Conservation (phyloP, 2,329 filamentous ascomycete genomes). For the Magnaporthiopsis rhizophila region DNA sequence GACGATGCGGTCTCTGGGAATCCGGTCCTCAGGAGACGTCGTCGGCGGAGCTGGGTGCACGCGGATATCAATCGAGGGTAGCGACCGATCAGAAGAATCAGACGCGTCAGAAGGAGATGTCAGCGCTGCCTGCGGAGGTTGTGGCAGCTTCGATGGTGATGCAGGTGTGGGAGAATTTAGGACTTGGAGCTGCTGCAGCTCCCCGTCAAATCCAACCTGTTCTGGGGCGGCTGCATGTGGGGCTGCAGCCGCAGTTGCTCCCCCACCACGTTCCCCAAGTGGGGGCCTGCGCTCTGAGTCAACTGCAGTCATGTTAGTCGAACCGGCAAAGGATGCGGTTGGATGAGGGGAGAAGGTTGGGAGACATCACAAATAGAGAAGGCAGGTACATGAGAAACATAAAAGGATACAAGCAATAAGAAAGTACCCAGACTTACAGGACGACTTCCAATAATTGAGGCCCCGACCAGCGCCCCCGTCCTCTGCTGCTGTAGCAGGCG, state of each 20-base stretch:
- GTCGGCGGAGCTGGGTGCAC: background rate
- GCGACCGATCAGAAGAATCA: background rate
- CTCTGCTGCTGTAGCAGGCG: slow-evolving; percentile 2
- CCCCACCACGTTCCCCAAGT: background rate
- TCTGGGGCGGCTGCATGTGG: background rate
- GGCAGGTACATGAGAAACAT: too few relatives aligned
- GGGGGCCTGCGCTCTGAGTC: too few relatives aligned
- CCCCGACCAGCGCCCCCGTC: too few relatives aligned
- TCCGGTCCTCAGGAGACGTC: background rate
- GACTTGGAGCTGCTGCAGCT: slow-evolving; percentile 4
- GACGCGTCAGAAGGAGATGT: background rate
- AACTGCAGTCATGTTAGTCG: too few relatives aligned
- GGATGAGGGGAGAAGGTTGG: too few relatives aligned
- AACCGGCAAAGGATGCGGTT: too few relatives aligned
- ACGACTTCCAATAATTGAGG: too few relatives aligned
- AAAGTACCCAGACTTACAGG: too few relatives aligned
- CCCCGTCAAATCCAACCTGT: background rate
- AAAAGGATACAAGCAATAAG: too few relatives aligned
- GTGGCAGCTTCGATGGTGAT: background rate
- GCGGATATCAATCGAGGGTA: background rate
- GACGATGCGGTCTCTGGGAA: background rate
- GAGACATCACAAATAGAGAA: too few relatives aligned
- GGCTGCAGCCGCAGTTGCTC: background rate
- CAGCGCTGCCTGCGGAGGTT: background rate
- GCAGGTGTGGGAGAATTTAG: slow-evolving; percentile 3